These are phyloP conservation scores for Backusella luteola DNA, from an alignment of 192 early-diverging fungal species.

Conservation along the genomic window DNA sequence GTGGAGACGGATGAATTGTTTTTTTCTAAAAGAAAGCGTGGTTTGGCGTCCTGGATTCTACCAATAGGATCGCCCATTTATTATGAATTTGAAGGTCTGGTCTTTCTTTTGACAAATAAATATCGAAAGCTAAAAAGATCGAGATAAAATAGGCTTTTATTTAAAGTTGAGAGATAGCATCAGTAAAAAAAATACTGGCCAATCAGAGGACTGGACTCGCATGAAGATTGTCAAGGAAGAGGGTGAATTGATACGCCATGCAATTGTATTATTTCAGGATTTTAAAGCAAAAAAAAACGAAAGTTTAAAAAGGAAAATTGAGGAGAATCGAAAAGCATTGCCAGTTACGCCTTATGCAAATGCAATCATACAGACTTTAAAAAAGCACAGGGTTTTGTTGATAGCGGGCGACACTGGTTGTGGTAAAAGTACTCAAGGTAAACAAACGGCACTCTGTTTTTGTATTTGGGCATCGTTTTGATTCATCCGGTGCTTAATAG, in stretches of 20 bases:
- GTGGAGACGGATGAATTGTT: slow-evolving; percentile 35
- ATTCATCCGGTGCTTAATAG: slow-evolving; percentile 5
- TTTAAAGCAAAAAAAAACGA: slow-evolving; percentile 45
- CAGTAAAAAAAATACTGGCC: slow-evolving; percentile 1
- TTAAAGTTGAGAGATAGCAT: slow-evolving; percentile 16
- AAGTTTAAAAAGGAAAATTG: slow-evolving; percentile 41
- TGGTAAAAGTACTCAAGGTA: slow-evolving; percentile 62
- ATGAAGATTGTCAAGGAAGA: slow-evolving; percentile 14
- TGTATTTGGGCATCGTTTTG: too few relatives aligned
- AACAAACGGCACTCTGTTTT: neutral
- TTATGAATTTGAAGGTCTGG: slow-evolving; percentile 39
- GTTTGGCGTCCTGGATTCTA: slow-evolving; percentile 29
- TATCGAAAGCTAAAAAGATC: neutral
- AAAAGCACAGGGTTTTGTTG: slow-evolving; percentile 56
- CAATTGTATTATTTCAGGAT: slow-evolving; percentile 51
- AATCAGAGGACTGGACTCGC: neutral
- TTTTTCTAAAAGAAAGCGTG: slow-evolving; percentile 32
- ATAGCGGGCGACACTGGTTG: slow-evolving; percentile 76
- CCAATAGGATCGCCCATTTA: slow-evolving; percentile 30
- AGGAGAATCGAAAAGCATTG: slow-evolving; percentile 52
- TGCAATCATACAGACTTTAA: slow-evolving; percentile 56
- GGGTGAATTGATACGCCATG: slow-evolving; percentile 35
- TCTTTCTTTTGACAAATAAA: neutral
- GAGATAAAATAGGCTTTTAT: slow-evolving; percentile 18
- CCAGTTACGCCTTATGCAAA: slow-evolving; percentile 64